Evolutionary conservation across 768 basidiomycete species (phyloP).

Genomic region (Boletus rubroflammeus): DNA sequence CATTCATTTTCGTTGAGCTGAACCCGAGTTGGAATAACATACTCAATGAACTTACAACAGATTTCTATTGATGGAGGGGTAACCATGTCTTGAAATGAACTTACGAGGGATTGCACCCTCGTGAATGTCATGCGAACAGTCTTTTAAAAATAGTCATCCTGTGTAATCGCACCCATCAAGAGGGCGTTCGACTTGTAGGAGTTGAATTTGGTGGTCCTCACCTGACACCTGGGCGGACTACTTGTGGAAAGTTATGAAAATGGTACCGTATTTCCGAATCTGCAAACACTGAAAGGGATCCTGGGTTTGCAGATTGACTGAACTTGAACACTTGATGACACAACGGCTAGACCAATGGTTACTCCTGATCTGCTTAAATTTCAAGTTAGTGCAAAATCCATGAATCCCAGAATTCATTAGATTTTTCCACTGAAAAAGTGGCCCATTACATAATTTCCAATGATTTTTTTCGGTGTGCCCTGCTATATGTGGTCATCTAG

Average conservation of each 20-base stretch:
- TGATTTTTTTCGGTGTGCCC: too few species aligned
- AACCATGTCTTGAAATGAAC: conserved; percentile 2
- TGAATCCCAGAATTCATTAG: too few species aligned
- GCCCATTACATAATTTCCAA: too few species aligned
- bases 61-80: conserved; percentile 19
- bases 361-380: too few species aligned
- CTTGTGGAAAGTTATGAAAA: not conserved
- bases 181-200: not conserved
- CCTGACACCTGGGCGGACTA: not conserved
- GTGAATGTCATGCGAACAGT: not conserved
- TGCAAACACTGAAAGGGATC: not conserved
- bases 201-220: not conserved
- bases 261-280: too few species aligned
- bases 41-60: conserved; percentile 5
- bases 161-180: not conserved
- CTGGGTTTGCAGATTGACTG: not conserved
- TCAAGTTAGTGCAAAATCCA: too few species aligned
- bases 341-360: too few species aligned
- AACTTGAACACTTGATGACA: not conserved
- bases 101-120: not conserved
- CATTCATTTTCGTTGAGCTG: not conserved
- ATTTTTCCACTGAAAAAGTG: too few species aligned
- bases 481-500: too few species aligned
- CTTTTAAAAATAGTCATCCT: not conserved
- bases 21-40: not conserved